Percentiles rank a stretch among this genome's conserved stretches.
phyloP scores from a whole-genome alignment of 2,329 filamentous ascomycete species.

The Colletotrichum sp. region DNA sequence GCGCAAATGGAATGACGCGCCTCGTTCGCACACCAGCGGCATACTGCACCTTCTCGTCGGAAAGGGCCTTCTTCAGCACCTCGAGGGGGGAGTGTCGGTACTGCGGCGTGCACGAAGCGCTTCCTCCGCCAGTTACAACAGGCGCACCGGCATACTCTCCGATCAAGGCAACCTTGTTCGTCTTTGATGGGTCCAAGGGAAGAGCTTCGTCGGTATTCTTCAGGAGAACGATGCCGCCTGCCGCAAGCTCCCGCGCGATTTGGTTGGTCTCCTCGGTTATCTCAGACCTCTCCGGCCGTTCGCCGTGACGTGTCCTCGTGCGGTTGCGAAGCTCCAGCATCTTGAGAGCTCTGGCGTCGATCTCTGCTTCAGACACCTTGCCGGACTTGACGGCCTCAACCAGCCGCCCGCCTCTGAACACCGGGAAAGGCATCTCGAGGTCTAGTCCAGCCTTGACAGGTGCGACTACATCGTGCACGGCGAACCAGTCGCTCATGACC shows the following conservation, averaged over 20 bases:
- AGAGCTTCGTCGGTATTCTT: conserved; percentile 17
- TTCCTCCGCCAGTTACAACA: conserved; percentile 8
- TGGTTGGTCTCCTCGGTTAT: conserved; percentile 16
- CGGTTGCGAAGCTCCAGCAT: conserved; percentile 17
- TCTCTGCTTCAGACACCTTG: conserved; percentile 11
- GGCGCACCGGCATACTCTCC: conserved; percentile 9
- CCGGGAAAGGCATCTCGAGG: conserved; percentile 34
- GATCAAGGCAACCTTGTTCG: neutral
- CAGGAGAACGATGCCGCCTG: conserved; percentile 20
- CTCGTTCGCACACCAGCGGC: conserved; percentile 10
- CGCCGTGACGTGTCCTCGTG: neutral
- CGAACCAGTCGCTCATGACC: conserved; percentile 39
- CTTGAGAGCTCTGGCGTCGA: conserved; percentile 19
- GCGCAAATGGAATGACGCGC: conserved; percentile 17
- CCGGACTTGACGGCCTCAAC: conserved; percentile 19
- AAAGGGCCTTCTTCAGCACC: neutral
- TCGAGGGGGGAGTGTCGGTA: conserved; percentile 14
- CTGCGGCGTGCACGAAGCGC: conserved; percentile 17
- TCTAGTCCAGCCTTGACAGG: conserved; percentile 32
- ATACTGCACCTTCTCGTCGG: neutral
- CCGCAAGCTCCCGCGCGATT: conserved; percentile 20
- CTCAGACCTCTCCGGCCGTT: conserved; percentile 14
- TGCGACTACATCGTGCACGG: conserved; percentile 32
- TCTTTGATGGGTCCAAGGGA: neutral
- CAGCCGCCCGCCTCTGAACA: conserved; percentile 23